phyloP scores from a whole-genome alignment of 768 basidiomycete species.

The Boletus bicolor region DNA sequence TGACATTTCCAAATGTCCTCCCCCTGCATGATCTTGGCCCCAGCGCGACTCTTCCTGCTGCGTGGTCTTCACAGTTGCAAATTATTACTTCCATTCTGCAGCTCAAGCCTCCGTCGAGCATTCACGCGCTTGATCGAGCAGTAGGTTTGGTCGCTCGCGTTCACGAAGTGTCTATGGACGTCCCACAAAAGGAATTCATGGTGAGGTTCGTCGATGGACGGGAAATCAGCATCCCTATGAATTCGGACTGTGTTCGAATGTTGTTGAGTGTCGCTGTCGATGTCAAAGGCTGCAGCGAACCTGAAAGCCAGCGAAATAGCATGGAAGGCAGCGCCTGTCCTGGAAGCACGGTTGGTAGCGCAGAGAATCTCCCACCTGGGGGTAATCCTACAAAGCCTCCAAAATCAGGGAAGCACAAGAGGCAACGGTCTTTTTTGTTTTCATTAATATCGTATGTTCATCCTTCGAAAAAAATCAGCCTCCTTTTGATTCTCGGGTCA shows the following conservation, averaged over 20 bases:
- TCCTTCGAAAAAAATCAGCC: not conserved
- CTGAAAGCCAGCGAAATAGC: conserved; percentile 30
- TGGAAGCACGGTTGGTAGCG: conserved; percentile 17
- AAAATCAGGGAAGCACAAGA: conserved; percentile 55
- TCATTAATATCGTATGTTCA: conserved; percentile 55
- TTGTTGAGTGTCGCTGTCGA: conserved; percentile 52
- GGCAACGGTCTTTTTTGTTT: conserved; percentile 68
- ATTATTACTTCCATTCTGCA: conserved; percentile 46
- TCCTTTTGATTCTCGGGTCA: not conserved
- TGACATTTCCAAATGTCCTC: conserved; percentile 47
- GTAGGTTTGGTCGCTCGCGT: conserved; percentile 54
- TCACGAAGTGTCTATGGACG: conserved; percentile 60
- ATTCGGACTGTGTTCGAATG: conserved; percentile 38
- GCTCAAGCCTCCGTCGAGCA: conserved; percentile 47
- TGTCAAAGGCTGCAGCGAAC: conserved; percentile 47
- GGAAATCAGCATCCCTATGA: conserved; percentile 47
- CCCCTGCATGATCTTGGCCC: conserved; percentile 35
- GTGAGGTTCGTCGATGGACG: conserved; percentile 60
- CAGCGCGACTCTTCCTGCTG: conserved; percentile 37
- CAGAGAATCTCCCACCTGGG: conserved; percentile 15
- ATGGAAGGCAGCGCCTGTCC: conserved; percentile 26
- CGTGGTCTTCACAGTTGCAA: conserved; percentile 56
- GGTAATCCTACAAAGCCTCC: conserved; percentile 25
- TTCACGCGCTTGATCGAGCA: conserved; percentile 61
- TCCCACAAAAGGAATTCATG: conserved; percentile 42